Evolutionary conservation across 2,329 filamentous ascomycete genomes (phyloP), one percentile per base, ranked within the genome.

Genomic region (Lasiodiplodia citricola): DNA sequence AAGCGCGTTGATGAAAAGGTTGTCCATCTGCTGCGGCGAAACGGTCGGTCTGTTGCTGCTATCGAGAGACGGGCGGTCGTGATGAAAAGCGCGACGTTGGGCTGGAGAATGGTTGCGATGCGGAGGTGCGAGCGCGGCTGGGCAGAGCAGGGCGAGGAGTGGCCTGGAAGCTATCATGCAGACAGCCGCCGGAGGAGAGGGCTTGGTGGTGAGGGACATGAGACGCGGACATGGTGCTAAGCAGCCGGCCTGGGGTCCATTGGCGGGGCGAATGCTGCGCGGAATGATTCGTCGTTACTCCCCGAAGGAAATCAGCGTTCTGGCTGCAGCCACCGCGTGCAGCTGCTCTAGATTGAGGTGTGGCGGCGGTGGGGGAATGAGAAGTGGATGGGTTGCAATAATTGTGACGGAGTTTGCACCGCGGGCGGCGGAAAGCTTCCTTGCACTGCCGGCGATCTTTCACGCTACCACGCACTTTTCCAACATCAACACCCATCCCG

Each of bases 151-250:
- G 2, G 74, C 37, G 67, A 80, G 73, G 21, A 77, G 63, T 1
- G 78, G 75, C 41, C 72, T 73, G 52, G 72, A 70, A 72, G 75
- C 76, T 80, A 82, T 77, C 78, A 81, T 82, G 71, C 83, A 81
- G 79, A 81, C 78, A 77, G 82, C 75, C 81, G 83, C 83, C 84
- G 82, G 78, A 85, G 81, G 80, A 85, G 82, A 80, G 82, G 82
- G 81, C 83, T 83, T 68, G 82, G 86, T 78, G 81, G 44, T 21
- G 44, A 85, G 81, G 86, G 86, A 88, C 88, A 91, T 90, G 87
- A 86, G 86, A 85, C 76, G 78, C 82, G 82, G 80, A 84, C 88
- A 90, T 90, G 74, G 83, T 88, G 86, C 81, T 80, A 81, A 69
- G 47, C 23, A 23, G 35, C 38, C 28, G 28, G 28, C 28, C 25